These are phyloP conservation scores for Leucosporidium creatinivorum DNA, from an alignment of 768 basidiomycete species.

Conservation along the genomic window DNA sequence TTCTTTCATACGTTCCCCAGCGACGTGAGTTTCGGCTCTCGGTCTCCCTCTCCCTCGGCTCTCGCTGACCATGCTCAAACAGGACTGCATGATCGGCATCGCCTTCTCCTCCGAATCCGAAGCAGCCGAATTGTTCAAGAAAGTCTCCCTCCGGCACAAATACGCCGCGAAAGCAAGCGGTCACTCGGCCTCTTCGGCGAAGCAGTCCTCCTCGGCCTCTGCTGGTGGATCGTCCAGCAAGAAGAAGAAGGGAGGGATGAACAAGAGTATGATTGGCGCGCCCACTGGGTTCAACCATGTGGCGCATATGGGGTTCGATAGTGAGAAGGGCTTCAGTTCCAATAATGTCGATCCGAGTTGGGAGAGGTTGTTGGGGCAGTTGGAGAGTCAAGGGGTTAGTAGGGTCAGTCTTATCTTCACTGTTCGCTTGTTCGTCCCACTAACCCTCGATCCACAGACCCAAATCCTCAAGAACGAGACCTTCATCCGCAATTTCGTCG, in stretches of 20 bases:
- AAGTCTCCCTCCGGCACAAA: conserved; percentile 27
- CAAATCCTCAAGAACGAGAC: conserved; percentile 71
- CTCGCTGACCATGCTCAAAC: conserved; percentile 1
- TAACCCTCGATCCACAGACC: conserved; percentile 39
- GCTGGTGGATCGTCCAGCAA: conserved; percentile 3
- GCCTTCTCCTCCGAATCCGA: conserved; percentile 83
- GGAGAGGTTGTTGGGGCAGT: conserved; percentile 60
- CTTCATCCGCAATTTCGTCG: conserved; percentile 80
- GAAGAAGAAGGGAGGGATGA: conserved; percentile 69
- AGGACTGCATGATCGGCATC: conserved; percentile 86
- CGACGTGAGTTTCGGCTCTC: conserved; percentile 59
- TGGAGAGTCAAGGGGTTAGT: conserved; percentile 60
- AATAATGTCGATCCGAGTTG: conserved; percentile 84
- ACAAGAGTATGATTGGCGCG: conserved; percentile 85
- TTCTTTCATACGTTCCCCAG: conserved; percentile 90
- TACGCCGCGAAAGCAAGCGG: conserved; percentile 22
- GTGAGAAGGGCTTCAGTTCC: conserved; percentile 76
- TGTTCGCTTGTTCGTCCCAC: not conserved
- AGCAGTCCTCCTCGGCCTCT: no score
- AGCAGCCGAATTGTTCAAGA: conserved; percentile 72
- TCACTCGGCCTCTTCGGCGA: not conserved
- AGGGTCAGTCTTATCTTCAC: no score
- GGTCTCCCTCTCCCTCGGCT: no score
- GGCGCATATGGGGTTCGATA: conserved; percentile 90
- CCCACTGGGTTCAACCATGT: conserved; percentile 77